Conservation (phyloP, 179 eudicot species). For the Spergularia azorica region DNA sequence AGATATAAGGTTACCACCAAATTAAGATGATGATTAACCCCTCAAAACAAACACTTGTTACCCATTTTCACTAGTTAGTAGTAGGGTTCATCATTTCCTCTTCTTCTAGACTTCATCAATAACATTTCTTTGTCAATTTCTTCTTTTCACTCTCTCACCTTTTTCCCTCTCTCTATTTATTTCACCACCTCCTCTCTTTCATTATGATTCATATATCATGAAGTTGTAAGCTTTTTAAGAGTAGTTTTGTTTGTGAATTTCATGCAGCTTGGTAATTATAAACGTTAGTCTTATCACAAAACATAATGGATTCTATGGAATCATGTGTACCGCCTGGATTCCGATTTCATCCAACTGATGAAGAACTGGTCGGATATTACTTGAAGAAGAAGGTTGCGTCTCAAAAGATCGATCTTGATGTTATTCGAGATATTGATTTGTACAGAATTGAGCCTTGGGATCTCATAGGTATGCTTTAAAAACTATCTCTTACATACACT, state of each 20-base stretch:
- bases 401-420: constrained; percentile 92
- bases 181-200: not conserved
- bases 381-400: constrained; percentile 90
- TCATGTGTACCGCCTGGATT: constrained; percentile 94
- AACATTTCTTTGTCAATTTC: constrained; percentile 23
- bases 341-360: constrained; percentile 87
- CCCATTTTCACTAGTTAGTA: constrained; percentile 45
- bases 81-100: constrained; percentile 55
- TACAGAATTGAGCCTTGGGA: constrained; percentile 98
- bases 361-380: constrained; percentile 91
- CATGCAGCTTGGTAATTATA: constrained; percentile 28
- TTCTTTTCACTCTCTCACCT: not conserved
- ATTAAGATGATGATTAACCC: constrained; percentile 52
- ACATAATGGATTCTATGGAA: constrained; percentile 50
- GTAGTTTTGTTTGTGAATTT: constrained; percentile 34
- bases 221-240: not conserved
- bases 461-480: constrained; percentile 62
- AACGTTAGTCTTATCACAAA: not conserved
- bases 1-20: constrained; percentile 53
- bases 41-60: constrained; percentile 54
- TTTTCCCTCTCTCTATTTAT: constrained; percentile 8
- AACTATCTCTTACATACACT: too few relatives aligned
- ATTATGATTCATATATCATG: constrained; percentile 44
- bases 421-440: constrained; percentile 85
- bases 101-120: constrained; percentile 30